Base-by-base conservation (phyloP, 495 filamentous ascomycete genomes). In the Filosporella fistucella region DNA sequence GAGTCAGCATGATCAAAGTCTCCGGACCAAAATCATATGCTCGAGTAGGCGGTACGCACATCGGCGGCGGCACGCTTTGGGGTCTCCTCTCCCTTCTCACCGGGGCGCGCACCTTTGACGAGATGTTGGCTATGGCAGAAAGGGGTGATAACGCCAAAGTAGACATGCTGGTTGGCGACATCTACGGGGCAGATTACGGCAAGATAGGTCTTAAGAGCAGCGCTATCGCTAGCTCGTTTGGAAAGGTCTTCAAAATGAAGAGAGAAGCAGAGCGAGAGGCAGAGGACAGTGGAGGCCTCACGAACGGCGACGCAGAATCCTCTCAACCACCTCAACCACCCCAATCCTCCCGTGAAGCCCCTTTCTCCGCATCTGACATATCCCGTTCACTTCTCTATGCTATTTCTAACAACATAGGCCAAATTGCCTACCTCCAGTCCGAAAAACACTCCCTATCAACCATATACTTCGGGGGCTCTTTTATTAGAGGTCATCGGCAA, bases 1-100 rank as follows among this genome's bases (percentile, higher is more conserved):
- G 93, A 23, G 93, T 98, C 10, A 89, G 84, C n/a, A 96, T 98
- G 78, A 86, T 98, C 64, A 98, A 96, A 63, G 93, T 98, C 4
- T 91, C 87, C 1, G 91, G 90, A 0, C 90, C 90, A 16, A 78
- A 81, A 22, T 72, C 86, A 46, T 96, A 84, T 64, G 70, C 91
- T 60, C 86, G 93, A 56, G 89, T 98, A 20, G 93, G 94, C 17
- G 93, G 93, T 25, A 96, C 91, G 4, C 94, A 91, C 17, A 77
- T 98, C 2, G 93, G 93, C 21, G 93, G 93, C 30, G 93, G 93
- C 30, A 98, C 93, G 0, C 81, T 98, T 29, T 98, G 93, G 93
- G 93, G 93, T 2, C 69, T 98, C 22, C 78, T 98, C 42, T 88
- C 86, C 6, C 76, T 97, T 28, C 74, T 98, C 38, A 98, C 93